Conservation (phyloP, 2,329 filamentous ascomycete species). For the Penicillium sp. region DNA sequence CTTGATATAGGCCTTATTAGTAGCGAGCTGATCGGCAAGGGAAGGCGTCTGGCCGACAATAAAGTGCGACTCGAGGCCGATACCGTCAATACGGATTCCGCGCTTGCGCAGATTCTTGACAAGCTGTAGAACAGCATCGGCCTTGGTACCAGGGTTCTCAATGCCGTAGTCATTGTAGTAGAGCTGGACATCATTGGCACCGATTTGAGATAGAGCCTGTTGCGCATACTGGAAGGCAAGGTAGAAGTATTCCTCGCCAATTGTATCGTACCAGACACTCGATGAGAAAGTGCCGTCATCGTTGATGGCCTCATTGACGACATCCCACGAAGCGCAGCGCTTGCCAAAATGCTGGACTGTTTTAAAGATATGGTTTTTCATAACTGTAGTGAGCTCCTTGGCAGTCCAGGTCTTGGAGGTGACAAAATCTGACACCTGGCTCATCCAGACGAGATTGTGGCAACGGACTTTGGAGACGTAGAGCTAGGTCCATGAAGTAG, state of each 20-base stretch:
- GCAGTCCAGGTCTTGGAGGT: conserved; percentile 54
- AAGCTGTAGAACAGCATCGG: too few species aligned
- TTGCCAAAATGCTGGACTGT: conserved; percentile 27
- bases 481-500: conserved; percentile 38
- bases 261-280: conserved; percentile 42
- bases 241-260: conserved; percentile 44
- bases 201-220: conserved; percentile 36
- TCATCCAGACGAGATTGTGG: conserved; percentile 55
- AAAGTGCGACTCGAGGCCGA: conserved; percentile 50
- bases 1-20: conserved; percentile 35
- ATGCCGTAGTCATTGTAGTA: too few species aligned
- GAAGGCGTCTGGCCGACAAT: conserved; percentile 41
- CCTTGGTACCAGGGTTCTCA: too few species aligned
- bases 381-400: conserved; percentile 53
- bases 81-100: conserved; percentile 45
- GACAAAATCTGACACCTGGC: conserved; percentile 49
- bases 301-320: conserved; percentile 39
- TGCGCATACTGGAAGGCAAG: conserved; percentile 44
- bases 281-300: conserved; percentile 43
- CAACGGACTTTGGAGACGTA: conserved; percentile 55
- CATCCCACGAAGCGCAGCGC: conserved; percentile 34
- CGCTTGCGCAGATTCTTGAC: conserved; percentile 34
- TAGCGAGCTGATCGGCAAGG: conserved; percentile 36
- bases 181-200: not conserved
- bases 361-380: conserved; percentile 44